A percentile compares a stretch with the other conserved stretches of the same genome.
Conservation (phyloP, 805 yeast genomes). For the Ogataea paraovalis region DNA sequence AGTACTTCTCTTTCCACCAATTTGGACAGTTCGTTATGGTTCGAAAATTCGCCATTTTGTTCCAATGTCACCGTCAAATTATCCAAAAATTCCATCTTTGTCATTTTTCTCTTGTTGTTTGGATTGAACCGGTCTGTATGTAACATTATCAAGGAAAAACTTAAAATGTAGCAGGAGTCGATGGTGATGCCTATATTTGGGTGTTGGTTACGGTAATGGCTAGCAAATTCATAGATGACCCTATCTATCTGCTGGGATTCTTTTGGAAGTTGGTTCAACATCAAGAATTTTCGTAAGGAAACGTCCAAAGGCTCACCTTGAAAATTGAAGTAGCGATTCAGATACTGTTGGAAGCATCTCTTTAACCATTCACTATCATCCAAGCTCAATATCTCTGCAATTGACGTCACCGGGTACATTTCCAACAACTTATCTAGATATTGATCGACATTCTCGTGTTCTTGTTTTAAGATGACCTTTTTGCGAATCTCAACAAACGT, state of each 20-base stretch:
- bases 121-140: slow-evolving; percentile 73
- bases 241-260: slow-evolving; percentile 79
- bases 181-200: slow-evolving; percentile 32
- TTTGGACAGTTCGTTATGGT: slow-evolving; percentile 21
- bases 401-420: slow-evolving; percentile 22
- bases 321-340: slow-evolving; percentile 43
- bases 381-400: slow-evolving; percentile 29
- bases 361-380: slow-evolving; percentile 28
- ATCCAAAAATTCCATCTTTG: slow-evolving; percentile 55
- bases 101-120: slow-evolving; percentile 64
- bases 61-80: slow-evolving; percentile 28
- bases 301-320: slow-evolving; percentile 57
- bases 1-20: slow-evolving; percentile 39
- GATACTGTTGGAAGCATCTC: slow-evolving; percentile 20
- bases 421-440: slow-evolving; percentile 31
- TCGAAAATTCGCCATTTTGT: slow-evolving; percentile 11
- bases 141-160: slow-evolving; percentile 63
- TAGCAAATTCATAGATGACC: slow-evolving; percentile 53
- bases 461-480: slow-evolving; percentile 3
- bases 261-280: slow-evolving; percentile 57
- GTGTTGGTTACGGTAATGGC: slow-evolving; percentile 44
- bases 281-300: slow-evolving; percentile 55
- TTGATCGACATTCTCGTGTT: slow-evolving; percentile 28
- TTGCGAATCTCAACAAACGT: slow-evolving; percentile 7
- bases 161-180: slow-evolving; percentile 58